phyloP scores from a whole-genome alignment of 73 alveolate genomes.

The Tetrahymena borealis region DNA sequence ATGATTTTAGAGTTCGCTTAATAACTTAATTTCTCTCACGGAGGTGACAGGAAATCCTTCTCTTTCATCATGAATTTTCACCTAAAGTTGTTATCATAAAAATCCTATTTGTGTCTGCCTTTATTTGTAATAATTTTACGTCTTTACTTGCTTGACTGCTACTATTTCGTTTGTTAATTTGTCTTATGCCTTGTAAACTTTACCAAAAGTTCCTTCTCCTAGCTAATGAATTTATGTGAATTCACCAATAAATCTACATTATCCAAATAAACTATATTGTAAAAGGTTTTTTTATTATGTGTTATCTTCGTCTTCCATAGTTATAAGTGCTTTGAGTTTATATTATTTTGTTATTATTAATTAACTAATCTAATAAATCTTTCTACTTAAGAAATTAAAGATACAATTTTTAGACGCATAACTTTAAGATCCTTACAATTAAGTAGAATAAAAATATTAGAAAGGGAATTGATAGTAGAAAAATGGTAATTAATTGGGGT shows the following conservation, averaged over 20 bases:
- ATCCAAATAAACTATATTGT: neutral
- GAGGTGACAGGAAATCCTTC: slow-evolving; percentile 85
- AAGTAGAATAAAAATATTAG: neutral
- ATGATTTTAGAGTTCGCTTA: slow-evolving; percentile 46
- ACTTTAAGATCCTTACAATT: neutral
- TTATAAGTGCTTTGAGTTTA: neutral
- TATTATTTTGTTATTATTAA: neutral
- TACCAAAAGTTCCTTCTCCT: neutral
- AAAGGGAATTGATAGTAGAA: no score
- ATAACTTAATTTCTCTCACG: slow-evolving; percentile 57
- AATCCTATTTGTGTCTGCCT: neutral
- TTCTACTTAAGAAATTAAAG: neutral
- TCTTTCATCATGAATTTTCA: slow-evolving; percentile 63
- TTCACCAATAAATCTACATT: neutral
- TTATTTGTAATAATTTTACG: neutral
- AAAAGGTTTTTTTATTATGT: neutral
- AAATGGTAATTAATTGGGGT: neutral
- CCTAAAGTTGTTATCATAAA: neutral
- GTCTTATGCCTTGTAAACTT: neutral
- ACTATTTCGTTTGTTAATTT: neutral
- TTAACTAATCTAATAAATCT: neutral
- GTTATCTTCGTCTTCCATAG: neutral
- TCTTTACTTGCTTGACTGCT: slow-evolving; percentile 1
- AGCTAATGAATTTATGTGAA: neutral
- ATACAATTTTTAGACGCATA: neutral